Conservation (phyloP, 2,329 filamentous ascomycete genomes). For the Reticulascus tulasneorum region DNA sequence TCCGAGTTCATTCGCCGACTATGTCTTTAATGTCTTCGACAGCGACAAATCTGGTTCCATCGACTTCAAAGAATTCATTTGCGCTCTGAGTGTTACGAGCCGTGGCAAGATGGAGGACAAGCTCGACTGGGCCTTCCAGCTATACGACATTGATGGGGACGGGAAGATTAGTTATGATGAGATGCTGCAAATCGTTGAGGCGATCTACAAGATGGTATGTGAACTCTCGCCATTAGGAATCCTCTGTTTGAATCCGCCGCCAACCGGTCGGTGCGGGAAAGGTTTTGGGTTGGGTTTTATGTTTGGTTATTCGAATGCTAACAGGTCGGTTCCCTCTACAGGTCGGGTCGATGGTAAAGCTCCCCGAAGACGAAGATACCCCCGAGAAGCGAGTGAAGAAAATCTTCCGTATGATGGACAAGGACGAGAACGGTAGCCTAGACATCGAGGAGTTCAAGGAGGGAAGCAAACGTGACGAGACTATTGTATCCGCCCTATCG, state of each 20-base stretch:
- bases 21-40: conserved; percentile 99
- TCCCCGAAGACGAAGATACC: conserved; percentile 97
- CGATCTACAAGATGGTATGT: conserved; percentile 97
- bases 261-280: no score
- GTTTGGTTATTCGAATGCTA: no score
- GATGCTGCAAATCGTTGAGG: conserved; percentile 98
- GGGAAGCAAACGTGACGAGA: conserved; percentile 97
- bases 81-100: conserved; percentile 92
- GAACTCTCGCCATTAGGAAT: conserved; percentile 1
- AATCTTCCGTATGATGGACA: conserved; percentile 99
- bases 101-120: conserved; percentile 99
- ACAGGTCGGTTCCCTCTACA: no score
- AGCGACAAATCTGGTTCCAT: conserved; percentile 96
- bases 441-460: conserved; percentile 99
- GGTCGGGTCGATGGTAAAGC: conserved; percentile 98
- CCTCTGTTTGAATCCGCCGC: no score
- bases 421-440: conserved; percentile 96
- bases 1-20: conserved; percentile 94
- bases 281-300: no score
- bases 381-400: conserved; percentile 97
- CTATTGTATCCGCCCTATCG: conserved; percentile 93
- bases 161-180: conserved; percentile 99
- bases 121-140: conserved; percentile 97
- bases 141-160: conserved; percentile 98
- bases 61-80: conserved; percentile 99